A percentile compares a stretch with the other conserved stretches of the same genome.
These are phyloP conservation scores for Dryadomyces quercivorus DNA, from an alignment of 2,329 filamentous ascomycete species.

Conservation along the genomic window DNA sequence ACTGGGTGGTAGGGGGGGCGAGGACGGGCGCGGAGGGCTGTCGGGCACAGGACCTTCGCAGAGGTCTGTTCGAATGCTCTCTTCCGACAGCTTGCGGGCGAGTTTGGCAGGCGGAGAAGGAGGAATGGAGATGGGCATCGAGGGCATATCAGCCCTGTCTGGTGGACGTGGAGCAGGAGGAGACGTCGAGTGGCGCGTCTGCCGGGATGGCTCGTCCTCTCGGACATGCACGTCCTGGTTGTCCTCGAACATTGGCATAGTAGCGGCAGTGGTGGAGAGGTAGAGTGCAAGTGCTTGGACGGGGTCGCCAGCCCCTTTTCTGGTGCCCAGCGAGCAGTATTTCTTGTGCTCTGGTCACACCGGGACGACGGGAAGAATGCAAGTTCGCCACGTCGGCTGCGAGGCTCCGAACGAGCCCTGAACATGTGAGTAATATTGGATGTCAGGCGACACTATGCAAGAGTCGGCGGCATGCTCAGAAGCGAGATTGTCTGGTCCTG, in stretches of 20 bases:
- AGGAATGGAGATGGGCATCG: conserved; percentile 14
- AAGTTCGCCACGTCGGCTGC: not conserved
- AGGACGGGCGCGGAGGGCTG: conserved; percentile 17
- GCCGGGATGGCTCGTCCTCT: not conserved
- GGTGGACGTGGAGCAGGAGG: not conserved
- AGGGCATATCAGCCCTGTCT: not conserved
- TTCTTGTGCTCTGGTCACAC: not conserved
- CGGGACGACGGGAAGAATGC: not conserved
- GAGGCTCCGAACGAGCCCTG: not conserved
- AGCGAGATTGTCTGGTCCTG: not conserved
- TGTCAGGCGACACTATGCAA: not conserved
- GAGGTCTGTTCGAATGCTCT: conserved; percentile 48
- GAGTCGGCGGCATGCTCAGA: not conserved
- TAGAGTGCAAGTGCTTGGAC: not conserved
- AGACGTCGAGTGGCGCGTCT: not conserved
- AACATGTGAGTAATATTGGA: not conserved
- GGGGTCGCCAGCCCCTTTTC: not conserved
- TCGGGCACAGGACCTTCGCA: conserved; percentile 45
- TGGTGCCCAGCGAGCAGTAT: not conserved
- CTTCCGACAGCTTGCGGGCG: conserved; percentile 37
- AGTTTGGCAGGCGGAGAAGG: conserved; percentile 8
- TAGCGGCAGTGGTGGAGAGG: not conserved
- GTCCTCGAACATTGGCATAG: conserved; percentile 48
- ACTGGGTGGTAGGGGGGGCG: conserved; percentile 15
- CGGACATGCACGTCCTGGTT: conserved; percentile 26